Percentiles rank a stretch among this genome's conserved stretches.
Conservation (phyloP, 345 rosid species). For the Eucalyptus virginea region DNA sequence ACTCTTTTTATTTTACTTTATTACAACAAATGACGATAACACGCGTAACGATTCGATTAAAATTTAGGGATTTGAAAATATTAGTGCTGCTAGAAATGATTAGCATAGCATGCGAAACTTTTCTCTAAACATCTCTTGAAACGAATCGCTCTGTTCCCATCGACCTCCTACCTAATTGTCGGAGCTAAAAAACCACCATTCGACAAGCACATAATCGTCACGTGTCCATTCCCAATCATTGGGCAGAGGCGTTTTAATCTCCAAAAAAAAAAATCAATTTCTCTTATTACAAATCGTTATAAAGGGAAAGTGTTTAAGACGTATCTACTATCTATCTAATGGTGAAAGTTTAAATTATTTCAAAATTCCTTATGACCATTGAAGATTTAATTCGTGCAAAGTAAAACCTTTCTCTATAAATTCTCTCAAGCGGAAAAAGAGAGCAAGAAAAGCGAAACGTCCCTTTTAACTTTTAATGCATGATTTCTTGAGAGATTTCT, state of each 20-base stretch:
- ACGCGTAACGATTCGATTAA: fast-evolving
- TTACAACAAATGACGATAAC: not conserved
- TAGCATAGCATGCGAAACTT: not conserved
- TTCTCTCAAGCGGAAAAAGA: not conserved
- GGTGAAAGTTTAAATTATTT: not conserved
- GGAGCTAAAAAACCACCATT: not conserved
- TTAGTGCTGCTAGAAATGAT: not conserved
- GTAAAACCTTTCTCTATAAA: not conserved
- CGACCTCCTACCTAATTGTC: not conserved
- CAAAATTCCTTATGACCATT: not conserved
- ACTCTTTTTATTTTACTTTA: not conserved
- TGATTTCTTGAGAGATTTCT: not conserved
- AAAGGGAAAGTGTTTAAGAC: not conserved
- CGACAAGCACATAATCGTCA: not conserved
- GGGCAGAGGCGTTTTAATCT: not conserved
- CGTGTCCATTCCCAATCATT: not conserved
- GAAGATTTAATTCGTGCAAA: not conserved
- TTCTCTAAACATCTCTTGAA: not conserved
- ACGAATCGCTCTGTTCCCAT: not conserved
- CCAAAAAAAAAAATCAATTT: not conserved
- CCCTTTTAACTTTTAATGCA: not conserved
- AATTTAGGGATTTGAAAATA: not conserved
- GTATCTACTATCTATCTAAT: not conserved
- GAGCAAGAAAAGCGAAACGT: not conserved
- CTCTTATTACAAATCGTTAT: not conserved